These are phyloP conservation scores for Saccharomycopsis fermentans DNA, from an alignment of 805 yeast genomes.

Conservation along the genomic window DNA sequence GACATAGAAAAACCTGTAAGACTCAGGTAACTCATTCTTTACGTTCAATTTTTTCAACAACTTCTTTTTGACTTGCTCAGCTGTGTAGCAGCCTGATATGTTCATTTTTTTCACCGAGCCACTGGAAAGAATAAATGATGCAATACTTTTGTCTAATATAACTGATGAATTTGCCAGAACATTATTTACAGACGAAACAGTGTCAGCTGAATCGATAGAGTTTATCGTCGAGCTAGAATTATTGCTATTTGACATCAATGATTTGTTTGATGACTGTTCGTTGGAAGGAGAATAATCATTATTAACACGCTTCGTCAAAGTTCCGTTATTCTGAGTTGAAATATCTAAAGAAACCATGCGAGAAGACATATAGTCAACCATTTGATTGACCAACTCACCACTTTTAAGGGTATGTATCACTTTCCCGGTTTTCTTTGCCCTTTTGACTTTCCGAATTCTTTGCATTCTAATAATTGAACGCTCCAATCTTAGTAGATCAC, in stretches of 20 bases:
- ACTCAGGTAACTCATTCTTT: constrained; percentile 31
- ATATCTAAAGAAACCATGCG: neutral
- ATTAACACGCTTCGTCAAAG: neutral
- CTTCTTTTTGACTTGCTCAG: constrained; percentile 64
- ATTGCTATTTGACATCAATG: neutral
- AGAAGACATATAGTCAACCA: neutral
- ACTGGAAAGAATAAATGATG: constrained; percentile 64
- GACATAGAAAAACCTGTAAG: constrained; percentile 50
- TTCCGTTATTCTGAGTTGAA: neutral
- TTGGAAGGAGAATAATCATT: neutral
- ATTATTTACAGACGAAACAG: constrained; percentile 8
- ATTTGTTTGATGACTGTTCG: neutral
- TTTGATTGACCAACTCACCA: constrained; percentile 13
- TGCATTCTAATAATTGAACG: constrained; percentile 36
- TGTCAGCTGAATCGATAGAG: constrained; percentile 5
- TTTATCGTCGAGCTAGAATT: constrained; percentile 11
- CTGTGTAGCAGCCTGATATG: constrained; percentile 71
- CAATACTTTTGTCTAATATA: constrained; percentile 27
- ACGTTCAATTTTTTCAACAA: constrained; percentile 50
- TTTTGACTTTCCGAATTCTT: neutral
- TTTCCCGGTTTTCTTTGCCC: neutral
- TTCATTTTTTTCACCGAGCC: constrained; percentile 62
- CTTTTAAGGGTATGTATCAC: neutral
- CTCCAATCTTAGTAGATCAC: constrained; percentile 69
- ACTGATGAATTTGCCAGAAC: constrained; percentile 19